phyloP scores from a whole-genome alignment of 2,329 filamentous ascomycete genomes.

The Diaporthe helianthi region DNA sequence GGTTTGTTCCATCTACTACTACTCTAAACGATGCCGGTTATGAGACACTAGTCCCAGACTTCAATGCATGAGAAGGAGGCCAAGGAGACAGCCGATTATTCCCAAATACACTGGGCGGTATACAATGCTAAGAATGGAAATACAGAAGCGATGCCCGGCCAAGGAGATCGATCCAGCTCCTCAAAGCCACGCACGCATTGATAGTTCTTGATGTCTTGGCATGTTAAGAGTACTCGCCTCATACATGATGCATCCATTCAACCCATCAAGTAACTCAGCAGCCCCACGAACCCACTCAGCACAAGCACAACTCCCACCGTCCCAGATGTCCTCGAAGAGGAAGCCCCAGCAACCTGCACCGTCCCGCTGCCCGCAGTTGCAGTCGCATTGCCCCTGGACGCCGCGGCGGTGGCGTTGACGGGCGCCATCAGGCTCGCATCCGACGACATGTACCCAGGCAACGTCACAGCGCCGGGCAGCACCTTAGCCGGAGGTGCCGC shows the following conservation, averaged over 20 bases:
- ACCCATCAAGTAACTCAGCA: slow-evolving; percentile 18
- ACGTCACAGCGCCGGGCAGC: not conserved
- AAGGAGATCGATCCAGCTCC: slow-evolving; percentile 17
- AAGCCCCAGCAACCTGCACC: slow-evolving; percentile 14
- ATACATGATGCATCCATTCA: not conserved
- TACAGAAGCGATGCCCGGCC: slow-evolving; percentile 11
- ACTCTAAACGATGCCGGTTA: too few relatives aligned
- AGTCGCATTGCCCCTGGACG: not conserved
- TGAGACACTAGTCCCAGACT: not conserved
- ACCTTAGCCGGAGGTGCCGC: not conserved
- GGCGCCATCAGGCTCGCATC: slow-evolving; percentile 24
- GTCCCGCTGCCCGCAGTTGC: not conserved
- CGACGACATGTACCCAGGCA: slow-evolving; percentile 3
- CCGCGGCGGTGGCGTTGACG: not conserved
- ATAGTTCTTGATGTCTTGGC: not conserved
- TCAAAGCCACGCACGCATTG: slow-evolving; percentile 4
- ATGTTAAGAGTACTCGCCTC: not conserved
- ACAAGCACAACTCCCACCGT: slow-evolving; percentile 12
- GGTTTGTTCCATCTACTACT: not conserved
- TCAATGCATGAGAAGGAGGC: not conserved
- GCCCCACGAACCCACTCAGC: not conserved
- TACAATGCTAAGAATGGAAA: not conserved
- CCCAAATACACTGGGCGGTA: not conserved
- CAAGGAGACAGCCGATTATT: not conserved
- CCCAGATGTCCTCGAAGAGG: not conserved